phyloP scores from a whole-genome alignment of 2,329 filamentous ascomycete species.

The Stemphylium beticola region DNA sequence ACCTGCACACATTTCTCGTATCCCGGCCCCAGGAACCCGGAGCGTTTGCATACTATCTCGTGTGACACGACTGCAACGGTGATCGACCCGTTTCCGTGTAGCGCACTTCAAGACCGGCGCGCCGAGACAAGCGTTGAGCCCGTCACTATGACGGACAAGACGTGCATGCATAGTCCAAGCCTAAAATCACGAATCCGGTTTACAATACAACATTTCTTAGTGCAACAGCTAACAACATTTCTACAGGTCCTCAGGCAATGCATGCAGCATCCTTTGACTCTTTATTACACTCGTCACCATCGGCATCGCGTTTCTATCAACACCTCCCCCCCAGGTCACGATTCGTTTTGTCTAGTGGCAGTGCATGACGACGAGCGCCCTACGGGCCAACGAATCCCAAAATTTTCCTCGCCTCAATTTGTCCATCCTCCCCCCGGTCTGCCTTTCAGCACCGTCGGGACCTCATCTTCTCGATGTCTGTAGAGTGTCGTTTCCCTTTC shows the following conservation, averaged over 20 bases:
- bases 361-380: slow-evolving; percentile 3
- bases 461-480: not conserved
- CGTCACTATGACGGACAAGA: slow-evolving; percentile 13
- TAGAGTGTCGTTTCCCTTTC: slow-evolving; percentile 1
- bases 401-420: slow-evolving; percentile 8
- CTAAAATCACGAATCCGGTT: not conserved
- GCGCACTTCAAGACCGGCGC: not conserved
- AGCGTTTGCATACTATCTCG: not conserved
- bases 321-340: slow-evolving; percentile 6
- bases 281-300: slow-evolving; percentile 30
- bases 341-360: not conserved
- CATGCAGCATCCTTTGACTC: slow-evolving; percentile 47
- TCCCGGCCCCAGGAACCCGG: slow-evolving; percentile 3
- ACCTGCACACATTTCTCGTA: slow-evolving; percentile 3
- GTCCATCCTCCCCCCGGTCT: not conserved
- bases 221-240: slow-evolving; percentile 13
- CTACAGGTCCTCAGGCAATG: slow-evolving; percentile 38
- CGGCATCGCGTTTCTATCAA: slow-evolving; percentile 23
- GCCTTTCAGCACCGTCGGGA: not conserved
- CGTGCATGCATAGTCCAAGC: slow-evolving; percentile 6
- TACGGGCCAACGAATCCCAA: not conserved
- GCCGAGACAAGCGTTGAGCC: slow-evolving; percentile 2
- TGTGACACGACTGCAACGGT: slow-evolving; percentile 11
- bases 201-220: not conserved
- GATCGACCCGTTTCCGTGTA: slow-evolving; percentile 17